phyloP scores from a whole-genome alignment of 768 basidiomycete species.

The Hemileccinum impolitum region DNA sequence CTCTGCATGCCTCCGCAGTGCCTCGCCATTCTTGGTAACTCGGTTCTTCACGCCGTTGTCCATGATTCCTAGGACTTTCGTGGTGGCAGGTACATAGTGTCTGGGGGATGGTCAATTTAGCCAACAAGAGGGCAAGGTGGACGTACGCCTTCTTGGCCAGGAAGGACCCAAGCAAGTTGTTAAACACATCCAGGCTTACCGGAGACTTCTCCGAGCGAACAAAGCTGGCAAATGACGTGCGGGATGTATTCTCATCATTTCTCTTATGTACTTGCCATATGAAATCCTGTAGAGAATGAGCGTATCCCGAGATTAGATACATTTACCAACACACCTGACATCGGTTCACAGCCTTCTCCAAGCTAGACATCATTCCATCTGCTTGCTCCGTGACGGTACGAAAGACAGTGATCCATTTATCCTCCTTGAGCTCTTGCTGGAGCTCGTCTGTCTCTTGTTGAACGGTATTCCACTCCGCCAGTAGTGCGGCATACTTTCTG shows the following conservation, averaged over 20 bases:
- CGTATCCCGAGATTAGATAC: not conserved
- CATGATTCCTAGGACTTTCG: slow-evolving; percentile 88
- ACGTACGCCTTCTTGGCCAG: slow-evolving; percentile 85
- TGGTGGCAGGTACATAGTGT: slow-evolving; percentile 92
- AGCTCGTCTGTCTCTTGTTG: slow-evolving; percentile 78
- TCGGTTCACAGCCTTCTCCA: slow-evolving; percentile 89
- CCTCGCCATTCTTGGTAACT: slow-evolving; percentile 96
- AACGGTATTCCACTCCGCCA: slow-evolving; percentile 77
- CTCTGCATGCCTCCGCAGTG: slow-evolving; percentile 83
- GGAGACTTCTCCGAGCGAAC: slow-evolving; percentile 50
- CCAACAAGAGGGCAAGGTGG: slow-evolving; percentile 7
- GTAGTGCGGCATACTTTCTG: slow-evolving; percentile 70
- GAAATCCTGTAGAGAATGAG: slow-evolving; percentile 57
- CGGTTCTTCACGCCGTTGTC: slow-evolving; percentile 92
- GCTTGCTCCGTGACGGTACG: slow-evolving; percentile 92
- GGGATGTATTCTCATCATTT: slow-evolving; percentile 44
- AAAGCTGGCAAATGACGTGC: slow-evolving; percentile 42
- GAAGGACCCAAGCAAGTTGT: slow-evolving; percentile 66
- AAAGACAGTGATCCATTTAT: slow-evolving; percentile 95
- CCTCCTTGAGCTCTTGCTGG: slow-evolving; percentile 91
- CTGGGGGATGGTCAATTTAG: slow-evolving; percentile 38
- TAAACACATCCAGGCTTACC: slow-evolving; percentile 61
- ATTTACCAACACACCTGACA: slow-evolving; percentile 63
- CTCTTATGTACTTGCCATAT: slow-evolving; percentile 76
- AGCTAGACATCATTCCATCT: slow-evolving; percentile 94